Conservation (phyloP, 140 eudicot genomes). For the Flaveria floridana region DNA sequence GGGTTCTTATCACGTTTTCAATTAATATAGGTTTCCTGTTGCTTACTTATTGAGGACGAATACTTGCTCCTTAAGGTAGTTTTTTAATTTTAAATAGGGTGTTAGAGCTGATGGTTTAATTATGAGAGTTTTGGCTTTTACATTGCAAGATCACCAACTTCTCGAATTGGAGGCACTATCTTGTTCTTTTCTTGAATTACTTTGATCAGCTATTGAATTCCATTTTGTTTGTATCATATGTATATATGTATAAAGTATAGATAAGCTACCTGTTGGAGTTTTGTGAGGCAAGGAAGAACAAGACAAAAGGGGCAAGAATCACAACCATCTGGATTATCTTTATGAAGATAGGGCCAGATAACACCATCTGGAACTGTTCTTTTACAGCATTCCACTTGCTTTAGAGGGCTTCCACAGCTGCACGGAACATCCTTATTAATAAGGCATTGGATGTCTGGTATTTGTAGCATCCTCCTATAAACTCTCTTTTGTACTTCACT, state of each 20-base stretch:
- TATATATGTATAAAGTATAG: not conserved
- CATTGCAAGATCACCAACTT: not conserved
- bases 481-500: constrained; percentile 86
- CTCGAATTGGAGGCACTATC: no score
- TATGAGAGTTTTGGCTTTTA: not conserved
- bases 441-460: constrained; percentile 86
- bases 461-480: constrained; percentile 68
- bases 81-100: not conserved
- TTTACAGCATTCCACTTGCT: constrained; percentile 83
- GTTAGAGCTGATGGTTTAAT: not conserved
- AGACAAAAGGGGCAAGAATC: constrained; percentile 82
- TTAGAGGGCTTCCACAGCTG: constrained; percentile 90
- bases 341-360: constrained; percentile 88
- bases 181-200: not conserved
- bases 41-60: no score
- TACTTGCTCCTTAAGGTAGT: not conserved
- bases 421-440: constrained; percentile 77
- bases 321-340: constrained; percentile 86
- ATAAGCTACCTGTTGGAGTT: constrained; percentile 79
- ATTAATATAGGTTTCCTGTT: not conserved
- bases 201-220: not conserved
- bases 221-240: no score
- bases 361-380: constrained; percentile 78
- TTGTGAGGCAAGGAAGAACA: constrained; percentile 90
- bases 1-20: not conserved